Percentiles rank a stretch among this genome's conserved stretches.
phyloP scores from a whole-genome alignment of 768 basidiomycete genomes.

The Candolleomyces aberdarensis region DNA sequence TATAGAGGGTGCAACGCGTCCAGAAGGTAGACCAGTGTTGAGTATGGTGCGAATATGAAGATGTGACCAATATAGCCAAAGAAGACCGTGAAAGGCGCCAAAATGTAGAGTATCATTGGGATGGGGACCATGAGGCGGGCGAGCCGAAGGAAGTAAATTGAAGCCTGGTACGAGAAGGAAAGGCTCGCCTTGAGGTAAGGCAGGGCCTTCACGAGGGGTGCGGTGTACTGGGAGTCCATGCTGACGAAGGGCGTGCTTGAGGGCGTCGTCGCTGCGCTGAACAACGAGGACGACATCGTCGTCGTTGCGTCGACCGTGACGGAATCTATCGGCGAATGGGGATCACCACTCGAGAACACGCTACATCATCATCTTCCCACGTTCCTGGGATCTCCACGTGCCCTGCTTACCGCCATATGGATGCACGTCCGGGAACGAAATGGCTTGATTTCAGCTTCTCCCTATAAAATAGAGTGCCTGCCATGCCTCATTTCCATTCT shows the following conservation, averaged over 20 bases:
- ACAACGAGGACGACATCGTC: not conserved
- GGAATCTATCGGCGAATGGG: too few relatives aligned
- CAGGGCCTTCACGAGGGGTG: not conserved
- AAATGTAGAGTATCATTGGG: conserved; percentile 35
- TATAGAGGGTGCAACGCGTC: conserved; percentile 53
- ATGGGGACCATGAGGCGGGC: conserved; percentile 19
- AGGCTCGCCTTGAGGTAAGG: not conserved
- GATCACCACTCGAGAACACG: too few relatives aligned
- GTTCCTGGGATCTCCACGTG: too few relatives aligned
- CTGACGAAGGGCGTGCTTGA: conserved; percentile 1
- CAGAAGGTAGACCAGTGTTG: conserved; percentile 32
- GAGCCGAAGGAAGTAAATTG: conserved; percentile 9
- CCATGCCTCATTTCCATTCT: too few relatives aligned
- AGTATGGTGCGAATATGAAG: conserved; percentile 45
- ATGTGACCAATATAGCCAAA: conserved; percentile 36
- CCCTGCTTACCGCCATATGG: too few relatives aligned
- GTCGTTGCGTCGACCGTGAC: not conserved
- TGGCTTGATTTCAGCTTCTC: too few relatives aligned
- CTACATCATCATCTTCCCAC: too few relatives aligned
- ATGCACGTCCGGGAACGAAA: too few relatives aligned
- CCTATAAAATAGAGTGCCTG: too few relatives aligned
- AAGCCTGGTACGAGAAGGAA: conserved; percentile 7
- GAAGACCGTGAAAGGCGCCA: conserved; percentile 48
- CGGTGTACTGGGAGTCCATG: not conserved
- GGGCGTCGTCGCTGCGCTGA: not conserved